A percentile compares a stretch with the other conserved stretches of the same genome.
Evolutionary conservation across 305 asterid species (phyloP).

Genomic region (Fraxinus angustifolia): DNA sequence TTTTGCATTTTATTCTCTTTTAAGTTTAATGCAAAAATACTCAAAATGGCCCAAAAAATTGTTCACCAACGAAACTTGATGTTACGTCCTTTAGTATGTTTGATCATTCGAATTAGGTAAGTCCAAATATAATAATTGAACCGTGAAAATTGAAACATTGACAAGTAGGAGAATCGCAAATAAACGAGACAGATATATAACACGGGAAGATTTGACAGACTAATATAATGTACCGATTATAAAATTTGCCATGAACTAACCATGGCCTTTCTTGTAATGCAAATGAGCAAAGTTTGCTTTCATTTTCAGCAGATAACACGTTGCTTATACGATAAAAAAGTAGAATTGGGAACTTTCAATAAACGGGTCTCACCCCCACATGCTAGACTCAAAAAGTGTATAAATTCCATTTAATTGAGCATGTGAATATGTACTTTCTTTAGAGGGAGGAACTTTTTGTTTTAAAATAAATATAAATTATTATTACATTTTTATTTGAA

Average conservation of each 20-base stretch:
- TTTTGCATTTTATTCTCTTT: background rate
- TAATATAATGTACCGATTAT: background rate
- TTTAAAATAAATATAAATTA: too few relatives aligned
- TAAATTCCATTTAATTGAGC: background rate
- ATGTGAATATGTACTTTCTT: background rate
- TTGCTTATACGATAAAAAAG: constrained; percentile 27
- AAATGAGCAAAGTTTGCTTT: constrained; percentile 21
- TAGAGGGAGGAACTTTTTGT: background rate
- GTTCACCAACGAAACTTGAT: background rate
- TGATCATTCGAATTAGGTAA: too few relatives aligned
- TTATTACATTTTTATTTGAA: background rate
- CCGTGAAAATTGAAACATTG: background rate
- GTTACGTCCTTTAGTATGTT: background rate
- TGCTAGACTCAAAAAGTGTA: background rate
- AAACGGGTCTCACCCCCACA: background rate
- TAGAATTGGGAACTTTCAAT: constrained; percentile 12
- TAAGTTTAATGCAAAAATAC: background rate
- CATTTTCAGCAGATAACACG: constrained; percentile 21
- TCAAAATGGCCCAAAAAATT: background rate
- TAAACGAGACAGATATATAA: background rate
- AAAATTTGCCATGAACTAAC: constrained; percentile 12
- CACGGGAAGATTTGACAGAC: too few relatives aligned
- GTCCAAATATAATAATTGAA: too few relatives aligned
- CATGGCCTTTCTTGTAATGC: constrained; percentile 28
- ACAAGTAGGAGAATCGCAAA: too few relatives aligned